Base-by-base conservation (phyloP, 2,329 filamentous ascomycete genomes). In the Phaeosphaeria sp. region DNA sequence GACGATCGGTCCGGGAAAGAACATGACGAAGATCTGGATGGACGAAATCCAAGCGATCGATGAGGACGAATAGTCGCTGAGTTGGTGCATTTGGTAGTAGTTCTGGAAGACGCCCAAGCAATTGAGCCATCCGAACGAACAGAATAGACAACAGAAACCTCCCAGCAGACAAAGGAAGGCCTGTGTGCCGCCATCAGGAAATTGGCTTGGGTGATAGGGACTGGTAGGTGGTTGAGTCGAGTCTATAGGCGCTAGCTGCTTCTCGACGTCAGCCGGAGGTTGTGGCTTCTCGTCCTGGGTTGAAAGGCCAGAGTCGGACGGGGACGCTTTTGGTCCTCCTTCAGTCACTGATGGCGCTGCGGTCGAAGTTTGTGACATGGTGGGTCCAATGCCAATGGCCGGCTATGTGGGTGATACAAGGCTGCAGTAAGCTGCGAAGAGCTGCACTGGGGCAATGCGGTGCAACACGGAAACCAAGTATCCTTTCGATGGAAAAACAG, bases 1-100 rank as follows among this genome's bases (percentile, higher is more conserved):
- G n/a, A 88, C 82, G 7, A 91, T 65, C 0, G 87, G 86, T 0
- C 88, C 87, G 61, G 83, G 65, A 4, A 69, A 40, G 44, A 84
- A 83, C 79, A 89, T 81, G 64, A 82, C 72, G 59, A 81, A 82
- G 8, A 78, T 73, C 51, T 82, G 71, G 11, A 68, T 64, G 0
- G 80, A 80, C 1, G 79, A 69, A 15, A 82, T 83, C 81, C 81
- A 83, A 6, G 80, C 68, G 20, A 83, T 75, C 6, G 73, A 77
- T 6, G 74, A 77, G 0, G 79, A 59, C 1, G 76, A 74, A 46
- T 80, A 74, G 1, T 74, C 56, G 5, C 49, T 63, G 1, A 84
- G 74, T 46, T 80, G 78, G 49, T 82, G 71, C 1, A 61, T 68
- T 30, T 78, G 67, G 60, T 83, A 83, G 67, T 83, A 83, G 24